phyloP scores from a whole-genome alignment of 1,284 basidiomycete genomes.

The Ustilago tritici region DNA sequence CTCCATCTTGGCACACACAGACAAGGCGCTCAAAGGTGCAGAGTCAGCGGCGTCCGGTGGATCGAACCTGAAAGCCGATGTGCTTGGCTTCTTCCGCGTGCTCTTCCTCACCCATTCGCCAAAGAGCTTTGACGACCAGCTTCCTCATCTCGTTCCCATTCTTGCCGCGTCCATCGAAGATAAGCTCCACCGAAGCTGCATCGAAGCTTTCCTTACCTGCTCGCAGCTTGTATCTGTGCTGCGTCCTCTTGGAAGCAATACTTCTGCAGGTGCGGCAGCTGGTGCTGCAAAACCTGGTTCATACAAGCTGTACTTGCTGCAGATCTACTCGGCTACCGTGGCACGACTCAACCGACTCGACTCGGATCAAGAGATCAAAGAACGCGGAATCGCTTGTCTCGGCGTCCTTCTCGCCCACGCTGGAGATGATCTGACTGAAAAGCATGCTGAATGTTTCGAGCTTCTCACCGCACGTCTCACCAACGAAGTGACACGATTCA shows the following conservation, averaged over 20 bases:
- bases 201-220: conserved; percentile 75
- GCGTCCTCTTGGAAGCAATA: conserved; percentile 58
- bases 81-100: conserved; percentile 83
- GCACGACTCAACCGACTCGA: conserved; percentile 80
- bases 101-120: conserved; percentile 86
- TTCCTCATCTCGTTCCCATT: conserved; percentile 78
- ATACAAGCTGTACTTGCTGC: conserved; percentile 45
- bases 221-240: conserved; percentile 72
- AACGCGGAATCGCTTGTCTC: conserved; percentile 83
- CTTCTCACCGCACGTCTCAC: conserved; percentile 83
- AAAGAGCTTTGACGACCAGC: conserved; percentile 75
- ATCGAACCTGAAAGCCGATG: conserved; percentile 73
- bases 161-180: conserved; percentile 78
- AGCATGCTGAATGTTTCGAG: conserved; percentile 71
- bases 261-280: conserved; percentile 11
- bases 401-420: conserved; percentile 88
- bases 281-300: conserved; percentile 15
- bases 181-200: conserved; percentile 70
- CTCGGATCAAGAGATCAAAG: conserved; percentile 90
- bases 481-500: conserved; percentile 73
- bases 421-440: conserved; percentile 75
- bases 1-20: conserved; percentile 71
- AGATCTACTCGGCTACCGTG: conserved; percentile 80
- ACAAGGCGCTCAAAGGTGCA: conserved; percentile 68
- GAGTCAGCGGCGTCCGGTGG: conserved; percentile 66